These are phyloP conservation scores for Rutidosis leptorrhynchoides DNA, from an alignment of 129 eudicot genomes.

Conservation along the genomic window DNA sequence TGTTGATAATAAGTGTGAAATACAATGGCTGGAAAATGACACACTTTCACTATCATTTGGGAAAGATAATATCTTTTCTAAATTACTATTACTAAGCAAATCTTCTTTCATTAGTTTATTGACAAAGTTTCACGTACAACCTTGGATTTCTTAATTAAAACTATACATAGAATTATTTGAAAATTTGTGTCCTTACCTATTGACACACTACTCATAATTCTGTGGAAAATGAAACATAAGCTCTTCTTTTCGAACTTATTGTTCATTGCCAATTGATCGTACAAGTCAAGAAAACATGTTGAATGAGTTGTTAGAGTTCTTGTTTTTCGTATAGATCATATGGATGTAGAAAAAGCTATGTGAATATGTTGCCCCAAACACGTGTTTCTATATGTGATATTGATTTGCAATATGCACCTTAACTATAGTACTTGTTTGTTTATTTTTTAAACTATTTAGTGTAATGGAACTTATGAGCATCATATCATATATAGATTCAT, in stretches of 20 bases:
- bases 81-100: background rate
- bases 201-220: too few relatives aligned
- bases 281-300: constrained; percentile 24
- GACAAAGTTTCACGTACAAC: too few relatives aligned
- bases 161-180: too few relatives aligned
- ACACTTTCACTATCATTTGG: background rate
- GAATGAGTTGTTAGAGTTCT: constrained; percentile 28
- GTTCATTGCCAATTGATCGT: too few relatives aligned
- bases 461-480: background rate
- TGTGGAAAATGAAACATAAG: too few relatives aligned
- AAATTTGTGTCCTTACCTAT: background rate
- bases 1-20: background rate
- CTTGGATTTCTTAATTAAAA: too few relatives aligned
- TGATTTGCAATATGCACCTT: constrained; percentile 23
- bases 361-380: constrained; percentile 27
- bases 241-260: too few relatives aligned
- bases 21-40: background rate
- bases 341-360: too few relatives aligned
- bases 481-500: too few relatives aligned
- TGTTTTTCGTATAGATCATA: constrained; percentile 30
- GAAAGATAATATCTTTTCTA: background rate
- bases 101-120: background rate
- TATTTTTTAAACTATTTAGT: too few relatives aligned
- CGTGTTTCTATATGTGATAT: constrained; percentile 15
- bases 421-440: constrained; percentile 7